phyloP scores from a whole-genome alignment of 2,329 filamentous ascomycete genomes.

The Taxawa tesnikishii region DNA sequence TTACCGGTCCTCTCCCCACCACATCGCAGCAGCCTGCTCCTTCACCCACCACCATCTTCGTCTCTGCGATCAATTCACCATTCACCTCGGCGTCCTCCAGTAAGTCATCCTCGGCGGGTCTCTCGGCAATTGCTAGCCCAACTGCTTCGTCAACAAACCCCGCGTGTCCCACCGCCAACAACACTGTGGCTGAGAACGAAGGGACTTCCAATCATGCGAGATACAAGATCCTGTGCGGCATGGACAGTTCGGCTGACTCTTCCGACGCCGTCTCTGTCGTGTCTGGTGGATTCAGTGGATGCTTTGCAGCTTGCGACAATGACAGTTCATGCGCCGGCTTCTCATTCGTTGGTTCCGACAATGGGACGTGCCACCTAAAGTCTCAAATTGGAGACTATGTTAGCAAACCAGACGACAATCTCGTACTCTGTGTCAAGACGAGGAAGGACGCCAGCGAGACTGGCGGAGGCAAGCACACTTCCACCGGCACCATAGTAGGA shows the following conservation, averaged over 20 bases:
- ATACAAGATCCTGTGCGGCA: slow-evolving; percentile 16
- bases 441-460: no score
- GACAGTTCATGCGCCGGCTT: slow-evolving; percentile 14
- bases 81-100: no score
- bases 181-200: slow-evolving; percentile 13
- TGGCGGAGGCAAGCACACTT: no score
- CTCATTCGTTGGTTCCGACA: slow-evolving; percentile 14
- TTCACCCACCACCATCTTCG: no score
- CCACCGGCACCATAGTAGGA: slow-evolving; percentile 10
- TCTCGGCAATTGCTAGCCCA: no score
- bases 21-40: no score
- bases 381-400: slow-evolving; percentile 8
- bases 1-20: no score
- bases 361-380: slow-evolving; percentile 16
- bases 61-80: no score
- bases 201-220: slow-evolving; percentile 10
- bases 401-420: no score
- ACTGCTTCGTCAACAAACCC: slow-evolving; percentile 9
- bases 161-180: slow-evolving; percentile 14
- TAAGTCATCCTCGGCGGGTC: no score
- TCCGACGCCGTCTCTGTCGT: slow-evolving; percentile 11
- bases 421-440: no score
- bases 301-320: slow-evolving; percentile 16
- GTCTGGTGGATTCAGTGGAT: slow-evolving; percentile 15
- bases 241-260: slow-evolving; percentile 12